Percentiles rank a stretch among this genome's conserved stretches.
These are phyloP conservation scores for Talaromyces wortmannii DNA, from an alignment of 495 filamentous ascomycete genomes.

Conservation along the genomic window DNA sequence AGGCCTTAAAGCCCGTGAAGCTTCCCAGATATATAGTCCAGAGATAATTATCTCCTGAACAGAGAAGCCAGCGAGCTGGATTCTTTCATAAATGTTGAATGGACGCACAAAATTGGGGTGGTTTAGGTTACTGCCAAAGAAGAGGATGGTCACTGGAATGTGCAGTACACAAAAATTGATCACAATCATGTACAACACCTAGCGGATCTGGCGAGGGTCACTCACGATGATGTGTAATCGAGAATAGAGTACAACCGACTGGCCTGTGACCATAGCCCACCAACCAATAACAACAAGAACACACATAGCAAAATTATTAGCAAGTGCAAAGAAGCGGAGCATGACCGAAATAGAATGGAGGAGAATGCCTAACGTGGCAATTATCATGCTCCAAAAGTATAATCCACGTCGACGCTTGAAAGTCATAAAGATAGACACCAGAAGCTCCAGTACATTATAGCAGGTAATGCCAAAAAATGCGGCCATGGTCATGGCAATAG, in stretches of 20 bases:
- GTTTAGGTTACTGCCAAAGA: slow-evolving; percentile 36
- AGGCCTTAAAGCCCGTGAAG: too few relatives aligned
- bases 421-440: slow-evolving; percentile 38
- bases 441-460: slow-evolving; percentile 40
- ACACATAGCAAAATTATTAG: slow-evolving; percentile 20
- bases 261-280: slow-evolving; percentile 53
- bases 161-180: slow-evolving; percentile 43
- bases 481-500: too few relatives aligned
- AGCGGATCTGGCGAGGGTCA: slow-evolving; percentile 32
- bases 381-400: slow-evolving; percentile 49
- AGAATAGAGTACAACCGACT: slow-evolving; percentile 58
- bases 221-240: slow-evolving; percentile 49
- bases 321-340: slow-evolving; percentile 41
- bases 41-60: slow-evolving; percentile 42
- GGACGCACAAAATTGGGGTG: slow-evolving; percentile 10
- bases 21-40: slow-evolving; percentile 41
- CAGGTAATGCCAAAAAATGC: slow-evolving; percentile 24
- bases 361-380: slow-evolving; percentile 43
- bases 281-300: slow-evolving; percentile 43
- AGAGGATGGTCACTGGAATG: slow-evolving; percentile 40
- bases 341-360: slow-evolving; percentile 46
- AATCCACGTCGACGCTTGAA: slow-evolving; percentile 42
- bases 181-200: slow-evolving; percentile 49
- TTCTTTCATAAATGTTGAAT: slow-evolving; percentile 31
- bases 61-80: slow-evolving; percentile 32